Percentiles rank a stretch among this genome's conserved stretches.
Evolutionary conservation across 371 early-diverging fungal genomes (phyloP).

Genomic region (Parasitella parasitica): DNA sequence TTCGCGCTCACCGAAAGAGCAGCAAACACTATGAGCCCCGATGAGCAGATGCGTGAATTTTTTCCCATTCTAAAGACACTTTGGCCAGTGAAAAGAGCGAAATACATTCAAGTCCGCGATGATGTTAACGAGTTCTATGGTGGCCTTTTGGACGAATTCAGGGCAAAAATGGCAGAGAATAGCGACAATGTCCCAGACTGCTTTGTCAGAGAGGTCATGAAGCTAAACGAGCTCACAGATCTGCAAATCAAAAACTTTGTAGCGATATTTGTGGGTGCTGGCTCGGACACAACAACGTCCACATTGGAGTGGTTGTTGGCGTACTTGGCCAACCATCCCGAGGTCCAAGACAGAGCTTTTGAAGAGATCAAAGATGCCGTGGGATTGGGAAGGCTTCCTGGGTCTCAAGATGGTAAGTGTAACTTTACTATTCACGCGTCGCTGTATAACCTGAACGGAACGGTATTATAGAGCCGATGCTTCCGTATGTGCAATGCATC

Average conservation of each 20-base stretch:
- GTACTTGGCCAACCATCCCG: slow-evolving; percentile 40
- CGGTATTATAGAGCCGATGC: slow-evolving; percentile 15
- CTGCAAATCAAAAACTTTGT: slow-evolving; percentile 34
- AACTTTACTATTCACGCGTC: too few species aligned
- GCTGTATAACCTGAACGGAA: too few species aligned
- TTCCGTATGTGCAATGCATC: slow-evolving; percentile 48
- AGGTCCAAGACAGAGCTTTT: slow-evolving; percentile 43
- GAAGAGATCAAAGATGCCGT: slow-evolving; percentile 34
- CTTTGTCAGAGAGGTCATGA: slow-evolving; percentile 41
- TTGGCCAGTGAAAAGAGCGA: slow-evolving; percentile 14
- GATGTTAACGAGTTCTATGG: slow-evolving; percentile 32
- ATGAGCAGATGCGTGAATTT: slow-evolving; percentile 44
- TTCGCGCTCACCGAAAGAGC: slow-evolving; percentile 38
- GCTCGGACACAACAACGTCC: slow-evolving; percentile 48
- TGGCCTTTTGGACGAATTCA: slow-evolving; percentile 23
- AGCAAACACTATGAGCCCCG: slow-evolving; percentile 32
- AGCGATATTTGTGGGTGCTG: slow-evolving; percentile 46
- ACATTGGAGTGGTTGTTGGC: slow-evolving; percentile 49
- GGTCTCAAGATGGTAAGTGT: slow-evolving; percentile 33
- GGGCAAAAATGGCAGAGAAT: not conserved
- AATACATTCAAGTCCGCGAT: slow-evolving; percentile 17
- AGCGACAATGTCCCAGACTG: slow-evolving; percentile 25
- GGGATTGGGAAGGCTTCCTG: slow-evolving; percentile 39
- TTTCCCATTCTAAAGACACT: slow-evolving; percentile 40
- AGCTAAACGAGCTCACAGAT: slow-evolving; percentile 29